Evolutionary conservation across 2,329 filamentous ascomycete species (phyloP), one percentile per base, ranked within the genome.

Genomic region (Fusarium zealandicum): DNA sequence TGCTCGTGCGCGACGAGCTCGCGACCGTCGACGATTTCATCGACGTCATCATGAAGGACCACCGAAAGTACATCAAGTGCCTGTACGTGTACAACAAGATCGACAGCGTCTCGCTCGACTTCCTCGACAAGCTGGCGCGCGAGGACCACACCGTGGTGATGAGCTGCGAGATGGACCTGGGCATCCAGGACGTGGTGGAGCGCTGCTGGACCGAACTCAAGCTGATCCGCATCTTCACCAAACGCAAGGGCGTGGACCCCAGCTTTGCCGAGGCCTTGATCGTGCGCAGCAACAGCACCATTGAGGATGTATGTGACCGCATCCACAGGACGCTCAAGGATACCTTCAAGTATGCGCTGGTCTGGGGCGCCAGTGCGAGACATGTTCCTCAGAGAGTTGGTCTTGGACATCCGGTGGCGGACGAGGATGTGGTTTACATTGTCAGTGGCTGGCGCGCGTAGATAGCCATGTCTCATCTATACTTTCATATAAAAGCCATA

Each of bases 1-100:
- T 99, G 1, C 84, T 99, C 17, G 86, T 99, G 13, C 90, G 95
- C 67, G 95, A 99, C 72, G 95, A 99, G 70, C 87, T 96, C 72
- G 92, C 90, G 33, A 98, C 95, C 1, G 92, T 99, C 30, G 95
- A 99, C 77, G 93, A 99, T 76, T 90, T 99, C 74, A 99, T 99
- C 78, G 95, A 99, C 74, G 92, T 97, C 57, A 97, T 99, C 76
- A 98, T 98, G 93, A 96, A 95, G 76, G 92, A 97, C 72, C 95
- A 99, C 80, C 83, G 95, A 71, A 99, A 96, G 75, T 99, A 99
- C 80, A 97, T 99, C 80, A 86, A 82, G 73, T 88, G 91, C 71
- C 82, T 99, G 27, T 99, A 99, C 77, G 93, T 98, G 27, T 99
- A 99, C 86, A 99, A 99, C 88, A 99, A 99, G 79, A 96, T 99